Evolutionary conservation across 2,329 filamentous ascomycete genomes (phyloP), one percentile per base, ranked within the genome.

Genomic region (Colletotrichum trifolii): DNA sequence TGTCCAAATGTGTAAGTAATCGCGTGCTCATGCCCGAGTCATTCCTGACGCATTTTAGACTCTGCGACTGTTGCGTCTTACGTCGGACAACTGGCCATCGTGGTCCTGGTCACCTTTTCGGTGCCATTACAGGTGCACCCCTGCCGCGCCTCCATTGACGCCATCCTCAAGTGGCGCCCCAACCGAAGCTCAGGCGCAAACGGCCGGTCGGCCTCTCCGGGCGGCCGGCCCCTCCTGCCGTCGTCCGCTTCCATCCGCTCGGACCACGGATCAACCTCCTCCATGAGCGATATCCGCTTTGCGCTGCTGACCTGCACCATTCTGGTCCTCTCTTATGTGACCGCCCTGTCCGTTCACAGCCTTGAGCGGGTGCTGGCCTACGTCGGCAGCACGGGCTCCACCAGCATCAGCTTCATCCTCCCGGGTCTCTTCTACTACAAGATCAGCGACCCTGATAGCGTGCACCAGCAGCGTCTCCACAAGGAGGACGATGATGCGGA

Each of bases 341-440:
- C 93, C 8, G 94, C 96, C 33, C 92, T 99, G 81, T 96, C 93
- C 0, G 94, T 99, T 3, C 92, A 89, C 17, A 96, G 91, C 11
- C 85, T 99, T 3, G 94, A 97, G 74, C 91, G 92, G 50, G 94
- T 99, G 1, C 85, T 99, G 0, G 95, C 96, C 0, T 99, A 97
- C 71, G 96, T 99, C 10, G 96, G 96, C 42, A 94, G 91, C 71
- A 99, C 96, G 0, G 96, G 96, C 57, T 95, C 91, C 55, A 99
- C 96, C 0, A 93, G 93, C 67, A 99, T 99, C 72, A 97, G 93
- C 67, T 99, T 99, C 76, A 98, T 99, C 69, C 85, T 99, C 0
- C 96, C 96, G 0, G 96, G 96, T 0, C 80, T 99, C 4, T 99
- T 99, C 77, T 99, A 98, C 78, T 99, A 98, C 81, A 98, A 98